A percentile compares a stretch with the other conserved stretches of the same genome.
These are phyloP conservation scores for Mortierella antarctica DNA, from an alignment of 192 early-diverging fungal genomes.

Conservation along the genomic window DNA sequence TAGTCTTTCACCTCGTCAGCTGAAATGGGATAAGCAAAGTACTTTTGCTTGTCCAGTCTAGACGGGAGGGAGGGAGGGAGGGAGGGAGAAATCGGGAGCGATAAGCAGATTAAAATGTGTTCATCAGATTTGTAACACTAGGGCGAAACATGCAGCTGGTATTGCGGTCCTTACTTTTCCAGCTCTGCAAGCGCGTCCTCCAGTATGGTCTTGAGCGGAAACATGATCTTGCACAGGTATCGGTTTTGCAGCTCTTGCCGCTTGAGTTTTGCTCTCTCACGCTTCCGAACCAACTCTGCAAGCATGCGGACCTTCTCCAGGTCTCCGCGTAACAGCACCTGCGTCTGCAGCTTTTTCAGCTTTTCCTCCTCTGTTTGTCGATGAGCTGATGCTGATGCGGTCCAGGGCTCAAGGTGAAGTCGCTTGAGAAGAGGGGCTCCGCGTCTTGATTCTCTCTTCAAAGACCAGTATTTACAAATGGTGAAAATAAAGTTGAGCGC, in stretches of 20 bases:
- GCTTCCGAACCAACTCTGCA: conserved; percentile 79
- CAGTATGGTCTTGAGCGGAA: conserved; percentile 78
- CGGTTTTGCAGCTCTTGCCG: conserved; percentile 66
- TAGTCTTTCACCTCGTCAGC: conserved; percentile 61
- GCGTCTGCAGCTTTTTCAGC: conserved; percentile 70
- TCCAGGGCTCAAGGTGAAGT: conserved; percentile 97
- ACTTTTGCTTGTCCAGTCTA: conserved; percentile 53
- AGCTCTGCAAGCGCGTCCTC: conserved; percentile 74
- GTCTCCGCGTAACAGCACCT: conserved; percentile 72
- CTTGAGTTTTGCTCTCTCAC: conserved; percentile 78
- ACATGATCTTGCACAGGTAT: conserved; percentile 73
- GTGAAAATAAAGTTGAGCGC: conserved; percentile 66
- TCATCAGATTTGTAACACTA: not conserved
- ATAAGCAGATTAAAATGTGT: not conserved
- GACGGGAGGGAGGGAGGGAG: not conserved
- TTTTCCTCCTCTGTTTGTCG: conserved; percentile 84
- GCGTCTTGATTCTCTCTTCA: conserved; percentile 89
- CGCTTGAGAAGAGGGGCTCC: conserved; percentile 96
- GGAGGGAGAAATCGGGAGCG: not conserved
- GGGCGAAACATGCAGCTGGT: not conserved
- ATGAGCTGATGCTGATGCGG: conserved; percentile 80
- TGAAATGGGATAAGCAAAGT: conserved; percentile 63
- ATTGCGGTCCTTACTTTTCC: conserved; percentile 61
- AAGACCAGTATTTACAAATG: conserved; percentile 93
- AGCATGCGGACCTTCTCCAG: conserved; percentile 90